phyloP scores from a whole-genome alignment of 116 monocot genomes.

The Dioscorea cayenensis region DNA sequence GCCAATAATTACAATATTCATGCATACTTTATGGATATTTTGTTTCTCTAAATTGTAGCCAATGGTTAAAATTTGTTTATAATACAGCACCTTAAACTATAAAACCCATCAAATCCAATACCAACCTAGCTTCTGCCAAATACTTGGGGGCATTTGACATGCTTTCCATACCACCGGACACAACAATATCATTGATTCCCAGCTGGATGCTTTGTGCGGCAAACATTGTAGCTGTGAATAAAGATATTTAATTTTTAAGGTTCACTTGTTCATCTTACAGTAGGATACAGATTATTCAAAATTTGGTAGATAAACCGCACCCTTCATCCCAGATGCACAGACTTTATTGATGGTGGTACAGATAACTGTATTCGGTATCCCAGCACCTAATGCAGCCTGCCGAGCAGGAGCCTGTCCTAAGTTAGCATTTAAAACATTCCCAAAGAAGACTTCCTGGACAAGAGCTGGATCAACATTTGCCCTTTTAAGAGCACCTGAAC shows the following conservation, averaged over 20 bases:
- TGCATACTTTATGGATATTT: no score
- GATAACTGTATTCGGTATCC: conserved; percentile 79
- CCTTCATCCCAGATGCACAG: conserved; percentile 98
- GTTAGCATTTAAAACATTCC: conserved; percentile 97
- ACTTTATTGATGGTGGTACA: conserved; percentile 98
- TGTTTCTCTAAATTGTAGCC: no score
- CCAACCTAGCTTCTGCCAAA: conserved; percentile 87
- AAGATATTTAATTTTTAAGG: background rate
- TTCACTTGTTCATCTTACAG: background rate
- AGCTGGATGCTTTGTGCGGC: conserved; percentile 93
- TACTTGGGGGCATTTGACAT: conserved; percentile 99
- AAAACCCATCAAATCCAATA: background rate
- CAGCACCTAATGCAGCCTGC: conserved; percentile 98
- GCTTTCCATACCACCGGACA: conserved; percentile 99
- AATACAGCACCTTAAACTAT: no score
- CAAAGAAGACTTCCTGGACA: conserved; percentile 91
- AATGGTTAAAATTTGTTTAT: no score
- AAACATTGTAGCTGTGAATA: conserved; percentile 73
- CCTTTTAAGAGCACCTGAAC: conserved; percentile 72
- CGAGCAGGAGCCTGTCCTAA: conserved; percentile 98
- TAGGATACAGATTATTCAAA: background rate
- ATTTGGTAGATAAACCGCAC: conserved; percentile 20
- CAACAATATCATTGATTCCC: conserved; percentile 92
- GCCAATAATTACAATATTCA: no score
- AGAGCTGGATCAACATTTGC: conserved; percentile 83